Evolutionary conservation across 1,284 basidiomycete genomes (phyloP), one percentile per base, ranked within the genome.

Genomic region (Retiboletus flavoniger): DNA sequence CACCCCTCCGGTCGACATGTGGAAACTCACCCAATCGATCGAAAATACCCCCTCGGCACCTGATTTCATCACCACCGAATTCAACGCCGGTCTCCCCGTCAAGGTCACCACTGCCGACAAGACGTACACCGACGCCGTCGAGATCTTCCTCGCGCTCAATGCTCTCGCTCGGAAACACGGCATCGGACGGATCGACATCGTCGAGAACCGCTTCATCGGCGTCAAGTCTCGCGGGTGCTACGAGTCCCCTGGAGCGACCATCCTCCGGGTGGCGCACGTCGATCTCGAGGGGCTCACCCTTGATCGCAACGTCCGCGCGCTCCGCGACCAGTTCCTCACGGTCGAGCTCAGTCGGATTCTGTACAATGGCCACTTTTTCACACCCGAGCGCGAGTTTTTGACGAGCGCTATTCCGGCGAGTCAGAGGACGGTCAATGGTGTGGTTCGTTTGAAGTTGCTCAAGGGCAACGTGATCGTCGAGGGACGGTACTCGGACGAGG

Each of bases 221-320:
- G 95, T 99, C 73, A 99, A 99, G 78, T 95, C 91, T 53, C 91
- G 96, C 53, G 96, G 96, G 35, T 99, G 97, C 79, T 99, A 99
- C 80, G 96, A 99, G 76, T 91, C 91, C 7, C 96, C 96, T 17
- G 96, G 87, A 19, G 96, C 93, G 43, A 98, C 95, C 55, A 98
- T 99, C 75, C 82, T 99, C 46, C 93, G 95, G 63, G 87, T 83
- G 17, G 96, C 96, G 13, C 96, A 99, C 78, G 82, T 99, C 75
- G 97, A 98, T 69, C 77, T 99, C 63, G 96, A 99, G 75, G 97
- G 96, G 58, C 85, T 99, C 56, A 98, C 95, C 26, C 85, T 99
- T 55, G 97, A 99, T 78, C 85, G 96, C 67, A 98, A 98, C 74
- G 95, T 99, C 62, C 91, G 96, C 56, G 88, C 93, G 29, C 80